These are phyloP conservation scores for Candida arabinofermentans DNA, from an alignment of 805 yeast species.

Conservation along the genomic window DNA sequence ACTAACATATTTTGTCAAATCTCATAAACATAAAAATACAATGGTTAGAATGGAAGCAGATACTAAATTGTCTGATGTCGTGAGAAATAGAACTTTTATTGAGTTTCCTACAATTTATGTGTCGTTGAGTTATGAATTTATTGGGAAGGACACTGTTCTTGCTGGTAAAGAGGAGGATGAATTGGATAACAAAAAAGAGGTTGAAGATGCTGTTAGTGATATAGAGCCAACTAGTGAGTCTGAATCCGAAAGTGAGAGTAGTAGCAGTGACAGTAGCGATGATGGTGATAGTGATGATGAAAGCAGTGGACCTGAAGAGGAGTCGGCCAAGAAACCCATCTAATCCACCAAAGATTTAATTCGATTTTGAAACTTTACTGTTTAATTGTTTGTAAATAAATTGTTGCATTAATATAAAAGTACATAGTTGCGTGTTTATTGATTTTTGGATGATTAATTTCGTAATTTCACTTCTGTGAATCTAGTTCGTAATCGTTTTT, in stretches of 20 bases:
- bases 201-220: slow-evolving; percentile 2
- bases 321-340: slow-evolving; percentile 8
- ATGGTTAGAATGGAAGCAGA: slow-evolving; percentile 36
- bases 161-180: slow-evolving; percentile 16
- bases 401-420: background rate
- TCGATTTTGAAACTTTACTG: background rate
- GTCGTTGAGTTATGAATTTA: slow-evolving; percentile 26
- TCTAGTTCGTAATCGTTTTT: slow-evolving; percentile 17
- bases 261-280: slow-evolving; percentile 6
- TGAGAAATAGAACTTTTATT: slow-evolving; percentile 58
- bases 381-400: background rate
- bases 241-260: slow-evolving; percentile 3
- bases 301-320: slow-evolving; percentile 24
- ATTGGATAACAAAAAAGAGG: background rate
- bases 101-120: slow-evolving; percentile 75
- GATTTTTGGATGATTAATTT: background rate
- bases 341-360: background rate
- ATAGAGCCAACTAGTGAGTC: slow-evolving; percentile 9
- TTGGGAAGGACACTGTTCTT: slow-evolving; percentile 24
- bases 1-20: slow-evolving; percentile 9
- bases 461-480: slow-evolving; percentile 1
- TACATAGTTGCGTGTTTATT: too few relatives aligned
- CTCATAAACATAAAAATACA: slow-evolving; percentile 18
- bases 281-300: slow-evolving; percentile 5
- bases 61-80: slow-evolving; percentile 40